Percentiles rank a stretch among this genome's conserved stretches.
These are phyloP conservation scores for Bruguiera sexangula DNA, from an alignment of 345 rosid species.

Conservation along the genomic window DNA sequence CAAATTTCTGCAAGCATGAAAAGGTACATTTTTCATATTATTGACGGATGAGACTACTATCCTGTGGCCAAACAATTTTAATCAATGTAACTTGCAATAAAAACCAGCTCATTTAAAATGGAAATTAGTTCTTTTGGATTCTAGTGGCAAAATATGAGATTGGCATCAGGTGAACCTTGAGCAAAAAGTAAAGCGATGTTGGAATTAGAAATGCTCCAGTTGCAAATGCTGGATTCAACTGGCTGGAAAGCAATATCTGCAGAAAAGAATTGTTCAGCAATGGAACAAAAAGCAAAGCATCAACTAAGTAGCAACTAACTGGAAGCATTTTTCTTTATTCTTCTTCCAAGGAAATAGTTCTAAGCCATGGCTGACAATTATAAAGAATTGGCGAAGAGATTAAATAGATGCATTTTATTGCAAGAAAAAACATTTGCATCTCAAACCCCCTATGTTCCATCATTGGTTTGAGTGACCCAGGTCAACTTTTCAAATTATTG, in stretches of 20 bases:
- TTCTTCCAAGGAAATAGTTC: constrained; percentile 5
- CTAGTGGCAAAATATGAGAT: constrained; percentile 5
- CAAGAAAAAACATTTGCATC: not conserved
- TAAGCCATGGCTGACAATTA: not conserved
- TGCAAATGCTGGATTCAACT: constrained; percentile 57
- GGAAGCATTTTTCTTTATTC: not conserved
- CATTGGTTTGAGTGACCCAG: not conserved
- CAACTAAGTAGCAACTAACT: not conserved
- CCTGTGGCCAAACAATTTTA: not conserved
- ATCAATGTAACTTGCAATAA: not conserved
- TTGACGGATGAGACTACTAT: too few species aligned
- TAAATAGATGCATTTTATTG: not conserved
- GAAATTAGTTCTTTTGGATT: constrained; percentile 7
- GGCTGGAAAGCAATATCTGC: constrained; percentile 79
- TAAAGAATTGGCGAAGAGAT: not conserved
- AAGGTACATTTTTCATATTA: not conserved
- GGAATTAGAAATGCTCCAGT: constrained; percentile 83
- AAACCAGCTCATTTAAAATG: not conserved
- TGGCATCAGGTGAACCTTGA: constrained; percentile 54
- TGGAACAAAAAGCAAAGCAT: constrained; percentile 3
- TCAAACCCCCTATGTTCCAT: not conserved
- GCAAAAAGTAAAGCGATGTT: constrained; percentile 72
- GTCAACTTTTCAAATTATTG: not conserved
- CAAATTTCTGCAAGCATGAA: constrained; percentile 52
- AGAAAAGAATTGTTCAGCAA: constrained; percentile 28